Conservation (phyloP, 2,329 filamentous ascomycete species). For the Cucurbitaria berberidis region DNA sequence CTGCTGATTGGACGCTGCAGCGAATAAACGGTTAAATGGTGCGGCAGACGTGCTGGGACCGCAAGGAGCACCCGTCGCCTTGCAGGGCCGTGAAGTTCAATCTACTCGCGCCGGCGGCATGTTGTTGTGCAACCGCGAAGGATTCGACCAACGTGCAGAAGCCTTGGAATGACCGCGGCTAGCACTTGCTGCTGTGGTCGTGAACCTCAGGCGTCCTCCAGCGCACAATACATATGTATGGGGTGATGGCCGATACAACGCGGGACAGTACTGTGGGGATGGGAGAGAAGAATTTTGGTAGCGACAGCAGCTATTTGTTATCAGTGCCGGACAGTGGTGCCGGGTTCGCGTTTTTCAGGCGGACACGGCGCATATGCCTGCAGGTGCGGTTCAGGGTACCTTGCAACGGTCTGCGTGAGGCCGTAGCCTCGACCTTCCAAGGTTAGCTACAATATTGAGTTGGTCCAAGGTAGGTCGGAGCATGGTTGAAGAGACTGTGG, state of each 20-base stretch:
- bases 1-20: conserved; percentile 31
- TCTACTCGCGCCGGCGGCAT: conserved; percentile 28
- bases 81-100: conserved; percentile 26
- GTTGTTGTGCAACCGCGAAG: conserved; percentile 25
- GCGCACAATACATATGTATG: conserved; percentile 8
- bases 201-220: background rate
- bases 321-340: conserved; percentile 24
- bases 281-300: conserved; percentile 7
- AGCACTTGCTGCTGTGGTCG: conserved; percentile 4
- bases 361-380: conserved; percentile 21
- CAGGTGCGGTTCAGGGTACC: conserved; percentile 22
- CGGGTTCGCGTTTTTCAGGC: conserved; percentile 21
- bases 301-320: conserved; percentile 10
- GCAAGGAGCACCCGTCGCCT: conserved; percentile 22
- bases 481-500: background rate
- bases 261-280: background rate
- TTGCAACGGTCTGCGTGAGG: conserved; percentile 20
- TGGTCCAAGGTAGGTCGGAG: background rate
- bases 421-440: conserved; percentile 16
- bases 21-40: conserved; percentile 46
- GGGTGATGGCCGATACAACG: conserved; percentile 1
- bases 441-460: conserved; percentile 7
- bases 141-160: conserved; percentile 14
- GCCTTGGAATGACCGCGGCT: background rate
- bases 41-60: conserved; percentile 27